Base-by-base conservation (phyloP, 1,284 basidiomycete genomes). In the Trichosporon sp. region DNA sequence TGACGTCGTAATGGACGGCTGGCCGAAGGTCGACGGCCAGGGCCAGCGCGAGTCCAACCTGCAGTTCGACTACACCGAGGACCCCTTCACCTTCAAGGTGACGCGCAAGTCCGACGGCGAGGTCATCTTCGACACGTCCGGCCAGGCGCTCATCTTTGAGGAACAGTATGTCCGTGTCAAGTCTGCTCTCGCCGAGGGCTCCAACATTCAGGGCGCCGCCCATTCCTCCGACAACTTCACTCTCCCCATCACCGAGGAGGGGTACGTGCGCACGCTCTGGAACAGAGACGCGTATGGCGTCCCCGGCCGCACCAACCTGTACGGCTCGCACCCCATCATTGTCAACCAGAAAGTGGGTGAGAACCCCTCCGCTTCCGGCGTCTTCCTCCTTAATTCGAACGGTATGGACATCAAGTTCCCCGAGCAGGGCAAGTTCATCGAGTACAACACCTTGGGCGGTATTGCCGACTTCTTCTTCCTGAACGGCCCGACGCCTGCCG, bases 11-110 rank as follows among this genome's bases (percentile, higher is more conserved):
- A 32, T 32, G 56, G 82, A 90, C 42, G 86, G 88, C 21, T 86
- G 88, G 1, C 90, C 90, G 0, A 76, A 69, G 18, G 62, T 73
- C 32, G 73, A 74, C 9, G 42, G 44, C 18, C 85, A 87, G n/a
- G 74, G 74, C 27, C 44, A 51, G 8, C 62, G 70, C 12, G 47
- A 70, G 11, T 71, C 78, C 32, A 75, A 83, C 64, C 76, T 85
- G 32, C 80, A 64, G 62, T 93, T 93, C 84, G 88, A 92, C 75
- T 89, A 90, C 76, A 85, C 88, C 0, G 35, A 86, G 1, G 84
- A 85, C 0, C 89, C 90, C 0, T 92, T 92, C 77, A 87, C 88
- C 2, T 92, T 92, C 80, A 92, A 91, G 91, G 88, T 92, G 73
- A 89, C 88, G 3, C 87, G 90, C 25, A 75, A 73, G 56, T 18